Evolutionary conservation across 1,284 basidiomycete species (phyloP).

Genomic region (Fomes fomentarius): DNA sequence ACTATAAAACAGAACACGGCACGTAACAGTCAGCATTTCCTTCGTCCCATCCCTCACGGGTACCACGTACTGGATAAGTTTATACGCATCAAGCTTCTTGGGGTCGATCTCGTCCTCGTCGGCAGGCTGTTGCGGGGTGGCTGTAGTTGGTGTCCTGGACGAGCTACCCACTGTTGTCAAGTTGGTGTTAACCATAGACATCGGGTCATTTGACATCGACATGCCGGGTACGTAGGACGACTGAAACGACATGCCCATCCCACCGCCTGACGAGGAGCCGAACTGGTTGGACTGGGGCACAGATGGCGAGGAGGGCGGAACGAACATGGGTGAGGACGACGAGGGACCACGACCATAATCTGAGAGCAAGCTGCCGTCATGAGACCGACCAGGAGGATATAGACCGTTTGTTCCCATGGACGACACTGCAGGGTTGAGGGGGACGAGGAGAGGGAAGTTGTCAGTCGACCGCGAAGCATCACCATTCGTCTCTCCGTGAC

Average conservation of each 20-base stretch:
- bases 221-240: slow-evolving; percentile 57
- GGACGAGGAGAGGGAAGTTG: slow-evolving; percentile 57
- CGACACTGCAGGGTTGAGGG: slow-evolving; percentile 47
- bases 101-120: slow-evolving; percentile 54
- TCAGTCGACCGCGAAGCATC: slow-evolving; percentile 43
- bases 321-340: slow-evolving; percentile 65
- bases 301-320: slow-evolving; percentile 46
- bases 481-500: slow-evolving; percentile 44
- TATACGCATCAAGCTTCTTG: slow-evolving; percentile 76
- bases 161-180: slow-evolving; percentile 31
- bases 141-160: slow-evolving; percentile 26
- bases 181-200: slow-evolving; percentile 44
- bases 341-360: slow-evolving; percentile 60
- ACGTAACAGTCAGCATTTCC: slow-evolving; percentile 1
- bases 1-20: slow-evolving; percentile 31
- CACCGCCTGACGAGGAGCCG: slow-evolving; percentile 32
- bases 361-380: slow-evolving; percentile 57
- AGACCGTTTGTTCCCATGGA: slow-evolving; percentile 38
- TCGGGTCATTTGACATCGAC: slow-evolving; percentile 56
- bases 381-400: slow-evolving; percentile 36
- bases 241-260: slow-evolving; percentile 46
- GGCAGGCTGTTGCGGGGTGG: slow-evolving; percentile 27
- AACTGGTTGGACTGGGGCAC: slow-evolving; percentile 42
- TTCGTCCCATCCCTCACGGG: neutral
- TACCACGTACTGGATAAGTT: slow-evolving; percentile 71